A percentile compares a stretch with the other conserved stretches of the same genome.
Conservation (phyloP, 129 eudicot species). For the Centaurea solstitialis region DNA sequence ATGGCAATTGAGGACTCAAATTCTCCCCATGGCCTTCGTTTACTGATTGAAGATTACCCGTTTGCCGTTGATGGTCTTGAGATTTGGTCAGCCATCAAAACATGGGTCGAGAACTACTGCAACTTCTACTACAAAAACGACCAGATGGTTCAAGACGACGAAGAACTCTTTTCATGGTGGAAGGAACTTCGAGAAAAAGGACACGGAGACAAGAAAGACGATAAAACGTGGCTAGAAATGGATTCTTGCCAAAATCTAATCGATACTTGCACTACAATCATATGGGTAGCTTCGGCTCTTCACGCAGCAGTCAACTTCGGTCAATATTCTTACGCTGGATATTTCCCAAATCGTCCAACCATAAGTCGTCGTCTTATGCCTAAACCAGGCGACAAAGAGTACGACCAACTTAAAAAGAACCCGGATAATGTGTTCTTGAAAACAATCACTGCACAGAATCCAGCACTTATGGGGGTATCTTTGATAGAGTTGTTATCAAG, state of each 20-base stretch:
- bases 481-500: constrained; percentile 36
- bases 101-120: constrained; percentile 41
- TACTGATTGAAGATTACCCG: constrained; percentile 51
- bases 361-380: constrained; percentile 45
- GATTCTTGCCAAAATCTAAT: constrained; percentile 25
- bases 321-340: constrained; percentile 50
- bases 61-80: constrained; percentile 50
- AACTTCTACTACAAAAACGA: constrained; percentile 37
- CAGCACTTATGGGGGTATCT: constrained; percentile 25
- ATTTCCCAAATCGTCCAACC: constrained; percentile 44
- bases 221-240: constrained; percentile 54
- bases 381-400: constrained; percentile 32
- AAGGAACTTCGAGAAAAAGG: constrained; percentile 39
- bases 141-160: constrained; percentile 29
- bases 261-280: constrained; percentile 36
- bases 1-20: constrained; percentile 46
- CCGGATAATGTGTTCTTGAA: constrained; percentile 37
- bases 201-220: constrained; percentile 45
- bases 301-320: constrained; percentile 66
- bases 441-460: constrained; percentile 31
- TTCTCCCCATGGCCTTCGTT: constrained; percentile 36
- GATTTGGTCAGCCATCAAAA: constrained; percentile 51
- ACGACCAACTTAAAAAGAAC: constrained; percentile 23
- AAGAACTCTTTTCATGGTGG: constrained; percentile 49
- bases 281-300: constrained; percentile 50